Conservation (phyloP, 2,329 filamentous ascomycete species). For the Stachybotrys chartarum region DNA sequence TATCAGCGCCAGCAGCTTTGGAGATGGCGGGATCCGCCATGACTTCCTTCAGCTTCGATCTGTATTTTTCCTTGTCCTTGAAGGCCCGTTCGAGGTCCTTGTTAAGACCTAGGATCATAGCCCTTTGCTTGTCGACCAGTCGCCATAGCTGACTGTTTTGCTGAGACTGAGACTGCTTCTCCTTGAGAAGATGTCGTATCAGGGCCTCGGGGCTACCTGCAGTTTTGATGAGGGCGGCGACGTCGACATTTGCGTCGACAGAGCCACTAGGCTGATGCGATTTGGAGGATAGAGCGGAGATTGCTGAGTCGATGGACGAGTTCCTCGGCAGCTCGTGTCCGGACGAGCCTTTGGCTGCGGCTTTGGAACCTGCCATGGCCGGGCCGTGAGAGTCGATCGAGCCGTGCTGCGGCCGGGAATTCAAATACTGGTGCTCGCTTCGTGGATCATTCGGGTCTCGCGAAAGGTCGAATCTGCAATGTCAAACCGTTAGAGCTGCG, state of each 20-base stretch:
- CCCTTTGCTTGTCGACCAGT: slow-evolving; percentile 89
- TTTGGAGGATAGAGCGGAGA: slow-evolving; percentile 65
- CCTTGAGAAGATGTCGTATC: slow-evolving; percentile 80
- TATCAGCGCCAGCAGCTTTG: slow-evolving; percentile 14
- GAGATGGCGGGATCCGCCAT: slow-evolving; percentile 33
- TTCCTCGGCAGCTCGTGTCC: slow-evolving; percentile 53
- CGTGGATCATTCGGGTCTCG: slow-evolving; percentile 40
- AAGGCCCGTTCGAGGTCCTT: slow-evolving; percentile 86
- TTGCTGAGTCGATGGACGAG: slow-evolving; percentile 88
- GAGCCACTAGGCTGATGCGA: slow-evolving; percentile 47
- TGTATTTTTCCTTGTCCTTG: slow-evolving; percentile 92
- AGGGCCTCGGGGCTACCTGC: slow-evolving; percentile 86
- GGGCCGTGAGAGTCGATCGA: slow-evolving; percentile 27
- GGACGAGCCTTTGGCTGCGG: slow-evolving; percentile 30
- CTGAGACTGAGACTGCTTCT: slow-evolving; percentile 80
- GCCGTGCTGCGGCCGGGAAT: slow-evolving; percentile 34
- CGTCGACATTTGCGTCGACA: slow-evolving; percentile 59
- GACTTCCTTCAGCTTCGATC: slow-evolving; percentile 79
- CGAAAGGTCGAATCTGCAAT: slow-evolving; percentile 15
- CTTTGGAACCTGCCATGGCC: slow-evolving; percentile 41
- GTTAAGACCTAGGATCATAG: slow-evolving; percentile 89
- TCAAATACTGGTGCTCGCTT: slow-evolving; percentile 36
- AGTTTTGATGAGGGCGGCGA: slow-evolving; percentile 69
- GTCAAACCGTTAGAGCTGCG: not conserved
- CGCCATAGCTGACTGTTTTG: slow-evolving; percentile 94